Evolutionary conservation across 2,329 filamentous ascomycete species (phyloP), one percentile per base, ranked within the genome.

Genomic region (Periconia sp.): DNA sequence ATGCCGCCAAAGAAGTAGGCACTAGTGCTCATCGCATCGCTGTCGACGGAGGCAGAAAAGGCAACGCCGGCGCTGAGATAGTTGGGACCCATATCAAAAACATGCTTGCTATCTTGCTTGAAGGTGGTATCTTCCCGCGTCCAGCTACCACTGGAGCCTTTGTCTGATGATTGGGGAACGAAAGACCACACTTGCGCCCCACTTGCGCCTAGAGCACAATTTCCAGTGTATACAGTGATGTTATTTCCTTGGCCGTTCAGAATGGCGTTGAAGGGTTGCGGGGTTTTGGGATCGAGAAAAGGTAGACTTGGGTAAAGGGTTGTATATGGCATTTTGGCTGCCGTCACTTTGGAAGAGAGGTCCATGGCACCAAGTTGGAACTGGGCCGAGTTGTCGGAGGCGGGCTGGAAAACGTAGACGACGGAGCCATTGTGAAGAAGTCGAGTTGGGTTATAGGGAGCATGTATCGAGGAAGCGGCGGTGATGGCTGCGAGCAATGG

Each of bases 1-100:
- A 97, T 96, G 61, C 93, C 93, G 35, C 92, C 93, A 73, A 96
- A 97, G 7, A 87, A 77, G 68, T 92, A 96, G 18, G 89, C 75
- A 11, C 79, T 79, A 0, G 84, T 82, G 42, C 79, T 74, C 10
- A 82, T 81, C 54, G 81, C 76, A 27, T 75, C 70, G 0, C 81
- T 84, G 37, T 79, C 79, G 45, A 84, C 76, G 35, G 79, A 82
- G 31, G 80, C 81, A 18, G 90, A 87, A 70, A 92, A 96, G 20
- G 86, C 80, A 49, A 94, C 79, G 14, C 84, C 83, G 9, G 76
- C 76, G 2, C 81, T 80, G 23, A 89, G 76, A 57, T 81, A 86
- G 53, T 84, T 86, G 63, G 81, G 76, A 19, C 78, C 81, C 42
- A 70, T 71, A 27, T 74, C 56, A 19, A 64, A 62, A 2, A 58